Conservation (phyloP, 2,329 filamentous ascomycete species). For the Fusarium concolor region DNA sequence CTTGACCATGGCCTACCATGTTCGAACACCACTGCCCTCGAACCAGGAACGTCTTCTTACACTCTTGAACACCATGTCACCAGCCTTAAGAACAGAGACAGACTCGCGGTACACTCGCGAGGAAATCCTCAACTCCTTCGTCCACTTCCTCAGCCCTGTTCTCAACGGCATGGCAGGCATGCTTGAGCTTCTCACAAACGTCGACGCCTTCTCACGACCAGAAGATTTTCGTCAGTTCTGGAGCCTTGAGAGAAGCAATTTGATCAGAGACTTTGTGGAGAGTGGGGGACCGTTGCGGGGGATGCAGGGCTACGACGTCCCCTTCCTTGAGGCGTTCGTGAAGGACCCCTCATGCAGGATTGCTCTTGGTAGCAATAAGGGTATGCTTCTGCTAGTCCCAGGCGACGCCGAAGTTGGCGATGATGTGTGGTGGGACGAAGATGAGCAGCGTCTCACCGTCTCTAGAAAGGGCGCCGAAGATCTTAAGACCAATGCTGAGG, state of each 20-base stretch:
- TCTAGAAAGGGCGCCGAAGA: conserved; percentile 37
- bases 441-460: conserved; percentile 35
- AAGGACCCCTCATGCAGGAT: conserved; percentile 44
- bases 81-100: conserved; percentile 28
- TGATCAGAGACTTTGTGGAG: conserved; percentile 50
- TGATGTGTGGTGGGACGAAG: conserved; percentile 42
- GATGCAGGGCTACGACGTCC: conserved; percentile 44
- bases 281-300: conserved; percentile 41
- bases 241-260: conserved; percentile 50
- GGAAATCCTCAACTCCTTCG: conserved; percentile 49
- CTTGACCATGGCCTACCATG: conserved; percentile 50
- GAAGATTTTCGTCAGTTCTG: conserved; percentile 52
- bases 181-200: conserved; percentile 48
- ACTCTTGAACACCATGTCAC: conserved; percentile 51
- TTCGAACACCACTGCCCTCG: conserved; percentile 42
- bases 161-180: conserved; percentile 53
- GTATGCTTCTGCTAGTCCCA: conserved; percentile 46
- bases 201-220: conserved; percentile 49
- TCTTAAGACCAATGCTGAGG: conserved; percentile 31
- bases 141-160: conserved; percentile 48
- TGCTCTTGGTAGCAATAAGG: conserved; percentile 44
- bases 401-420: conserved; percentile 46
- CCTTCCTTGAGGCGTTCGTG: conserved; percentile 44
- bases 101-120: conserved; percentile 39
- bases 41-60: conserved; percentile 49